Conservation (phyloP, 257 asterid genomes). For the Solanum acaule region DNA sequence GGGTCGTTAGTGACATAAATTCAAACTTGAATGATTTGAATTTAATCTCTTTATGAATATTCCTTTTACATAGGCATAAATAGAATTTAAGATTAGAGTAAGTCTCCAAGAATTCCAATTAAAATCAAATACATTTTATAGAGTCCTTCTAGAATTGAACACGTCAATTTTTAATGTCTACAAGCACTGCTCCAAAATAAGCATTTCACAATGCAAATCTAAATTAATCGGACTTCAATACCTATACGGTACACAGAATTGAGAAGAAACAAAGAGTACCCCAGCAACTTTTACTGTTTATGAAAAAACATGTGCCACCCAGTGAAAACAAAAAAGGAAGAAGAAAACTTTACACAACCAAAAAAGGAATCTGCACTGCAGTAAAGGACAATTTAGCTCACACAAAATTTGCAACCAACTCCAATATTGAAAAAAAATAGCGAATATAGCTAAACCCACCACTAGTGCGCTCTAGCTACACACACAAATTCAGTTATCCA, state of each 20-base stretch:
- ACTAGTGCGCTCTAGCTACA: background rate
- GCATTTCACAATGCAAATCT: background rate
- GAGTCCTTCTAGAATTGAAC: background rate
- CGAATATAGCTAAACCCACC: background rate
- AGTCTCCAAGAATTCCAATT: background rate
- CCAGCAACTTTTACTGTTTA: background rate
- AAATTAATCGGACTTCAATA: too few relatives aligned
- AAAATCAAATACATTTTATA: background rate
- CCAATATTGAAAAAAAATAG: background rate
- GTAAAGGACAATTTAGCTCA: background rate
- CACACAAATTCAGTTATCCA: background rate
- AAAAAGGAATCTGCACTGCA: background rate
- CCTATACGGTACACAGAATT: too few relatives aligned
- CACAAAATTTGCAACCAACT: background rate
- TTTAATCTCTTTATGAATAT: too few relatives aligned
- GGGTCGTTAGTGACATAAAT: background rate
- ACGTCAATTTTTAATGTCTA: background rate
- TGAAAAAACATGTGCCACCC: background rate
- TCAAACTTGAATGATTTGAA: too few relatives aligned
- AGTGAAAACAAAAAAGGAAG: background rate
- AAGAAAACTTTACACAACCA: background rate
- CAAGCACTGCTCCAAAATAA: too few relatives aligned
- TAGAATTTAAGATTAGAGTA: too few relatives aligned
- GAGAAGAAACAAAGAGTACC: too few relatives aligned
- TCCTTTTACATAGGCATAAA: too few relatives aligned